Percentiles rank a stretch among this genome's conserved stretches.
phyloP scores from a whole-genome alignment of 164 flowering plant species.

The Magnolia kwangsiensis region DNA sequence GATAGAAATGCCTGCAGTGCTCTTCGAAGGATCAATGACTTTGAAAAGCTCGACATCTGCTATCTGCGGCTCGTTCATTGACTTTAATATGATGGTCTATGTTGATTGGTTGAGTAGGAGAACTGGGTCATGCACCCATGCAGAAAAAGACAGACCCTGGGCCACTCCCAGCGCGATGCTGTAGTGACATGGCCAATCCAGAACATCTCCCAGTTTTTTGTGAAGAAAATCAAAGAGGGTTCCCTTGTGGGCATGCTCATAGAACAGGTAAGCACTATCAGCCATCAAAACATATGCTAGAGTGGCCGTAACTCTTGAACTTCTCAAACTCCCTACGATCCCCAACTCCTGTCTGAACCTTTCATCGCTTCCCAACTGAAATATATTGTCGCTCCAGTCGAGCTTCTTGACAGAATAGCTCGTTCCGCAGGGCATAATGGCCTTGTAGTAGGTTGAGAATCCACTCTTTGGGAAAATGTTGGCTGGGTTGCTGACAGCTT shows the following conservation, averaged over 20 bases:
- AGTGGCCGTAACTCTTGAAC: constrained; percentile 65
- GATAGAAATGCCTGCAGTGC: constrained; percentile 61
- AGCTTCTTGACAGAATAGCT: too few species aligned
- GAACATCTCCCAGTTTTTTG: constrained; percentile 20
- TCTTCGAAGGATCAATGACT: constrained; percentile 74
- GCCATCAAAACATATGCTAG: constrained; percentile 60
- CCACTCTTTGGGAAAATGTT: too few species aligned
- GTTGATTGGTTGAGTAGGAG: constrained; percentile 67
- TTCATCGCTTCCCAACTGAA: constrained; percentile 53
- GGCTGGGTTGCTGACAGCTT: too few species aligned
- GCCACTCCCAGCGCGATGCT: constrained; percentile 75
- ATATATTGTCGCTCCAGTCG: too few species aligned
- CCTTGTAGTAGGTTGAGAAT: too few species aligned
- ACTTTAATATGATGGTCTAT: constrained; percentile 52
- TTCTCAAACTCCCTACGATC: constrained; percentile 49
- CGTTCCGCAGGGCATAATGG: too few species aligned
- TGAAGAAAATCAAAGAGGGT: constrained; percentile 64
- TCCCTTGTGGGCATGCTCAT: constrained; percentile 53
- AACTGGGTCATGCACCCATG: constrained; percentile 61
- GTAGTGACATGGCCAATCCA: constrained; percentile 73
- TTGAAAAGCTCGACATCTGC: constrained; percentile 74
- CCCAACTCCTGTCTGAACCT: constrained; percentile 53
- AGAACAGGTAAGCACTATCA: constrained; percentile 61
- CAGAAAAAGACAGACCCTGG: constrained; percentile 66
- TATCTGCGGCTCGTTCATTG: constrained; percentile 59